Evolutionary conservation across 2,329 filamentous ascomycete species (phyloP).

Genomic region (Cladophialophora bantiana): DNA sequence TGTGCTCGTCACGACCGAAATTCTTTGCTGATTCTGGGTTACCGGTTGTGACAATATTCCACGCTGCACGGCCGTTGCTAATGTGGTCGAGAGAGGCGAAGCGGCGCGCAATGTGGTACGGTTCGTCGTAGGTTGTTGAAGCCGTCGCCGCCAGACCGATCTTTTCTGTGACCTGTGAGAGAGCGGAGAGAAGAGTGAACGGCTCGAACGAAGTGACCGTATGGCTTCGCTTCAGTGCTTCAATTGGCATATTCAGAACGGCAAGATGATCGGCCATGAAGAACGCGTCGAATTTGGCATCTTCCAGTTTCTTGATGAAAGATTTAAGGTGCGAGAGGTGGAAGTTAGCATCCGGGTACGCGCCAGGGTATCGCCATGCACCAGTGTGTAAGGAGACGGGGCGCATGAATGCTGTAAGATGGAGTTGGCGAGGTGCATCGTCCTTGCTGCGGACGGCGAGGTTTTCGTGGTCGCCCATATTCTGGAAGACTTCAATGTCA

Average conservation of each 20-base stretch:
- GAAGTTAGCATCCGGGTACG: slow-evolving; percentile 65
- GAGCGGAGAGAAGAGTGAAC: slow-evolving; percentile 60
- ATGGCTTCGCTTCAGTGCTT: slow-evolving; percentile 64
- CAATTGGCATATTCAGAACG: slow-evolving; percentile 64
- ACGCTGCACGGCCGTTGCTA: slow-evolving; percentile 59
- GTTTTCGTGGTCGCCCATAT: not conserved
- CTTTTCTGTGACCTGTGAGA: slow-evolving; percentile 57
- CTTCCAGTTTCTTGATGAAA: slow-evolving; percentile 62
- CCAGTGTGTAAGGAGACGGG: slow-evolving; percentile 64
- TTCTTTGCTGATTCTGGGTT: slow-evolving; percentile 62
- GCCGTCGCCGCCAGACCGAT: slow-evolving; percentile 63
- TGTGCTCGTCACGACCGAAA: slow-evolving; percentile 59
- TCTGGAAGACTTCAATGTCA: not conserved
- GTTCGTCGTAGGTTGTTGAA: slow-evolving; percentile 62
- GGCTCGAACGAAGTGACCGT: slow-evolving; percentile 66
- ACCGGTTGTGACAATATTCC: slow-evolving; percentile 63
- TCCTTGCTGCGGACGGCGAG: not conserved
- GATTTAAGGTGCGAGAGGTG: slow-evolving; percentile 61
- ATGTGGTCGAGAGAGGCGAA: slow-evolving; percentile 63
- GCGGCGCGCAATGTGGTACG: slow-evolving; percentile 62
- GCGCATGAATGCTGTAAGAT: slow-evolving; percentile 67
- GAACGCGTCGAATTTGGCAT: slow-evolving; percentile 63
- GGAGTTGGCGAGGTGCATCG: slow-evolving; percentile 46
- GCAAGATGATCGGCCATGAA: slow-evolving; percentile 65
- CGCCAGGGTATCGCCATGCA: slow-evolving; percentile 63